Evolutionary conservation across 2,329 filamentous ascomycete genomes (phyloP), one percentile per base, ranked within the genome.

Genomic region (Colletotrichum agaves): DNA sequence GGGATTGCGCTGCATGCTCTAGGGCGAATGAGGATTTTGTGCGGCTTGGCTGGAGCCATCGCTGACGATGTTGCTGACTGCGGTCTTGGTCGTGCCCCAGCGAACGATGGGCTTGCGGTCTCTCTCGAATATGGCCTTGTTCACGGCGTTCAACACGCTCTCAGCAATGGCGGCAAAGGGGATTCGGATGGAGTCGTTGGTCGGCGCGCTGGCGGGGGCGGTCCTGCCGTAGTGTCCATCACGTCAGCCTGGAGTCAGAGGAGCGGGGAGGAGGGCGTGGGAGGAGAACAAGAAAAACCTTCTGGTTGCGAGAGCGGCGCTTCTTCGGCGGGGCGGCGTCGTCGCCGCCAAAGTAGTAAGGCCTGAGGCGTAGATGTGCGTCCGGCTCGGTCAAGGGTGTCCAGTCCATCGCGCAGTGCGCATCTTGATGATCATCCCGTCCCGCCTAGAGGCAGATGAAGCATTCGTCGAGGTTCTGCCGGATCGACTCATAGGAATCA

Each of bases 361-460:
- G 35, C 8, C 12, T 13, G 27, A 41, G 52, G 49, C 7, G 8
- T 13, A 41, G 52, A 35, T 52, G n/a, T n/a, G 35, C 35, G 35
- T 7, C 37, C 23, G 12, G 11, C 35, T 56, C 7, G 27, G 13
- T 31, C 52, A 56, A 35, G 21, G 52, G 21, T 12, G 52, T 19
- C 21, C 52, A 56, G 13, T 56, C 21, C 37, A 56, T 31, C 3
- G 5, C 2, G 17, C 37, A 17, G 13, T 47, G 44, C 44, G 44
- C 44, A 47, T 47, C 21, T 27, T 47, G 44, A 27, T 47, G 44
- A n/a, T 56, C 21, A 5, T 12, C 15, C 21, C 35, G 35, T 17
- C 19, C 37, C 33, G n/a, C 52, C 35, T 27, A 55, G 52, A 55
- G 37, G 52, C 52, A n/a, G 37, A 43, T 21, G 52, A 43, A 56